These are phyloP conservation scores for Oehlia diaphana DNA, from an alignment of 192 early-diverging fungal species.

Conservation along the genomic window DNA sequence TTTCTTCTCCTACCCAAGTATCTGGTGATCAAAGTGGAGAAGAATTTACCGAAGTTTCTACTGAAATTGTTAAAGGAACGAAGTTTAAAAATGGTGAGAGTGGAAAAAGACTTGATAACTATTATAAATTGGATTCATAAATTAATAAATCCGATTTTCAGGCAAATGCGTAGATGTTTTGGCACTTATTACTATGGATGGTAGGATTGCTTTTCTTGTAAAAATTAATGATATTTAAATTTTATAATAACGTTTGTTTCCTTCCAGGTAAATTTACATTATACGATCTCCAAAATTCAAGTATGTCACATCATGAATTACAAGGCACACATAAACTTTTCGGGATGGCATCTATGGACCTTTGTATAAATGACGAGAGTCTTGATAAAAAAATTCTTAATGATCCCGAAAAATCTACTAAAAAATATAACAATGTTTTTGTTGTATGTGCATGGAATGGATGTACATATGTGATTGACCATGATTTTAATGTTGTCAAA, in stretches of 20 bases:
- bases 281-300: slow-evolving; percentile 48
- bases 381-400: background rate
- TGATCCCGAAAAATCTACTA: background rate
- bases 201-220: slow-evolving; percentile 30
- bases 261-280: slow-evolving; percentile 47
- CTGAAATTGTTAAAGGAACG: slow-evolving; percentile 20
- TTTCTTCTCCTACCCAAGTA: slow-evolving; percentile 30
- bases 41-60: slow-evolving; percentile 16
- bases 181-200: slow-evolving; percentile 59
- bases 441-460: slow-evolving; percentile 62
- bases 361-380: slow-evolving; percentile 24
- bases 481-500: slow-evolving; percentile 49
- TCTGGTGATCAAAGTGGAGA: slow-evolving; percentile 34
- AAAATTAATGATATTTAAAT: slow-evolving; percentile 5
- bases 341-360: slow-evolving; percentile 50
- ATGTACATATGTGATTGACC: slow-evolving; percentile 56
- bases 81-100: slow-evolving; percentile 25
- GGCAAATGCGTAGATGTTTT: slow-evolving; percentile 42
- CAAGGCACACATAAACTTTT: slow-evolving; percentile 60
- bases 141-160: slow-evolving; percentile 48
- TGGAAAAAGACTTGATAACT: slow-evolving; percentile 1
- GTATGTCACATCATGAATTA: slow-evolving; percentile 46
- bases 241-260: background rate
- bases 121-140: slow-evolving; percentile 41
- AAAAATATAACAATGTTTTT: slow-evolving; percentile 47